Base-by-base conservation (phyloP, 108 stramenopile species). In the Skeletonema marinoi region DNA sequence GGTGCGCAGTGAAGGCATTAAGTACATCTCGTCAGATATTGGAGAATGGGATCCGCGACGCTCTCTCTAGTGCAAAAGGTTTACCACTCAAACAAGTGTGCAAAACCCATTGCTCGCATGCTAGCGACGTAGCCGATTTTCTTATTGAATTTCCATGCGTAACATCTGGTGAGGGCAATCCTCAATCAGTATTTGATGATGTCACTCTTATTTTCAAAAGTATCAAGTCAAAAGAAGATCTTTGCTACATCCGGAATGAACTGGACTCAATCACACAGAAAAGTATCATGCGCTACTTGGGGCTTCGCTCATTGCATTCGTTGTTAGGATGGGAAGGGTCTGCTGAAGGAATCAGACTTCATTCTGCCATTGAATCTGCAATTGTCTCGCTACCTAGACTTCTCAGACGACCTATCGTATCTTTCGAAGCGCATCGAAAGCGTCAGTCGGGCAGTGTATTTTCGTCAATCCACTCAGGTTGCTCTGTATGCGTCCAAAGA, bases 31-130 rank as follows among this genome's bases (percentile, higher is more conserved):
- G 83, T 17, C 74, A 74, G 39, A 80, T 92, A n/a, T 78, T 92
- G 83, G 93, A 95, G 42, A 70, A 71, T 81, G 88, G 89, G 66
- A 73, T 91, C 7, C 86, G 93, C 11, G 56, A 70, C 41, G 74
- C 83, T 13, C 71, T 86, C 19, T 14, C 42, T 3, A 2, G 12
- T 39, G 65, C 66, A 41, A 61, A 71, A 44, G 66, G 59, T 56
- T 46, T 63, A 17, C 65, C 63, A 38, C 75, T 10, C 36, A 71
- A 36, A 30, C 38, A 71, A 21, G 31, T 70, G 31, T 84, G 75
- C 58, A 16, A 70, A 33, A 2, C 67, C 21, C 74, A 48, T 33
- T 84, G 83, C 41, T 31, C 13, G 8, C 73, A 72, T 32, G 42
- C 56, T 13, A 63, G 50, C 36, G 29, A 38, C 6, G 38, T 81